Evolutionary conservation across 2,329 filamentous ascomycete genomes (phyloP).

Genomic region (Penicillium sp.): DNA sequence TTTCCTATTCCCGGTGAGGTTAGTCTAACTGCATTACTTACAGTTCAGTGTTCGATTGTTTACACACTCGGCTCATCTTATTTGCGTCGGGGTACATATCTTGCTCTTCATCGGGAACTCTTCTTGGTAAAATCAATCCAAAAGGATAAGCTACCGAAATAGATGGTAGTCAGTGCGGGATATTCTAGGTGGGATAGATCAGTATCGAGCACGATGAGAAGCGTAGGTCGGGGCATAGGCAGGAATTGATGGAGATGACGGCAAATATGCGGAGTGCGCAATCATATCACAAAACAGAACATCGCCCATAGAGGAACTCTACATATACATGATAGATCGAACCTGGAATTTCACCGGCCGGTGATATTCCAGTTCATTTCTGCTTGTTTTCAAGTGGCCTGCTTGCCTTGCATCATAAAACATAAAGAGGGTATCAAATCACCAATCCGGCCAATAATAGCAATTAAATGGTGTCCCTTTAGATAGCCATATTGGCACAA

Average conservation of each 20-base stretch:
- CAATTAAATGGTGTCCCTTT: constrained; percentile 7
- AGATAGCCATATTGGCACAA: constrained; percentile 51
- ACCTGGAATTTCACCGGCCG: not conserved
- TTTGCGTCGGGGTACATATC: no score
- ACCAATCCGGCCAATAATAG: not conserved
- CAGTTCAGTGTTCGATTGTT: no score
- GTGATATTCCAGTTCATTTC: not conserved
- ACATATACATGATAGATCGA: not conserved
- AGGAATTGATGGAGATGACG: not conserved
- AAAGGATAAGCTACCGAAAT: not conserved
- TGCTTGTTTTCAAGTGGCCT: not conserved
- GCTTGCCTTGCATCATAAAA: not conserved
- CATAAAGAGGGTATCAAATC: not conserved
- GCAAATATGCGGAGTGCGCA: not conserved
- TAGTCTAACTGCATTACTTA: not conserved
- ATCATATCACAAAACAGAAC: not conserved
- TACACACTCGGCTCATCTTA: no score
- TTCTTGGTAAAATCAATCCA: not conserved
- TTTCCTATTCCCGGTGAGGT: not conserved
- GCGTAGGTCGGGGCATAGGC: not conserved
- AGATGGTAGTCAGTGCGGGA: not conserved
- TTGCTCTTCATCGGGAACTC: not conserved
- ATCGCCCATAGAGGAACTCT: not conserved
- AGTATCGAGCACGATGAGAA: not conserved
- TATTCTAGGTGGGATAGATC: not conserved